Conservation (phyloP, 805 yeast species). For the Monosporozyma aerobia region DNA sequence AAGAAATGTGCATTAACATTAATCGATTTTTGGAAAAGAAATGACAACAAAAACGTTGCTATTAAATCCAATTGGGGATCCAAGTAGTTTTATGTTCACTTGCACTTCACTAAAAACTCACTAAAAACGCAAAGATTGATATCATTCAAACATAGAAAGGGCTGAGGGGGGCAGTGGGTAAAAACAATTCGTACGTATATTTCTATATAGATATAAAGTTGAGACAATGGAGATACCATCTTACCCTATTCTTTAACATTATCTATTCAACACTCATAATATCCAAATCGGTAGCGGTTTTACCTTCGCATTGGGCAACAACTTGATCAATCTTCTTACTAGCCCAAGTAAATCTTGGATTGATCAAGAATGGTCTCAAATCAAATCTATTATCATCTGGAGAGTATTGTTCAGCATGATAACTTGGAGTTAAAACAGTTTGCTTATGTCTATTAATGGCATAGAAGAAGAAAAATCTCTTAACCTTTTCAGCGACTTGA, state of each 20-base stretch:
- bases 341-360: conserved; percentile 86
- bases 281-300: conserved; percentile 15
- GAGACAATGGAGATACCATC: not conserved
- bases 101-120: not conserved
- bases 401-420: conserved; percentile 96
- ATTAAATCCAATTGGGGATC: conserved; percentile 36
- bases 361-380: conserved; percentile 87
- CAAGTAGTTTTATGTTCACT: not conserved
- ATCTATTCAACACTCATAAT: conserved; percentile 27
- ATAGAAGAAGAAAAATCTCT: conserved; percentile 84
- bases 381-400: conserved; percentile 98
- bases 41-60: conserved; percentile 27
- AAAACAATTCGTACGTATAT: not conserved
- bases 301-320: conserved; percentile 49
- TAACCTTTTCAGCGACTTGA: conserved; percentile 85
- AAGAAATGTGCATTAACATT: conserved; percentile 49
- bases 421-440: conserved; percentile 94
- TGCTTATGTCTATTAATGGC: conserved; percentile 95
- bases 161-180: not conserved
- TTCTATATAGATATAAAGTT: not conserved
- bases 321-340: conserved; percentile 77
- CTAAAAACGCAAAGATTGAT: not conserved
- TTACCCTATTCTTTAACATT: not conserved
- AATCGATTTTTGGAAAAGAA: conserved; percentile 38
- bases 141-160: not conserved